Percentiles rank a stretch among this genome's conserved stretches.
phyloP scores from a whole-genome alignment of 768 basidiomycete genomes.

The Postia placenta region DNA sequence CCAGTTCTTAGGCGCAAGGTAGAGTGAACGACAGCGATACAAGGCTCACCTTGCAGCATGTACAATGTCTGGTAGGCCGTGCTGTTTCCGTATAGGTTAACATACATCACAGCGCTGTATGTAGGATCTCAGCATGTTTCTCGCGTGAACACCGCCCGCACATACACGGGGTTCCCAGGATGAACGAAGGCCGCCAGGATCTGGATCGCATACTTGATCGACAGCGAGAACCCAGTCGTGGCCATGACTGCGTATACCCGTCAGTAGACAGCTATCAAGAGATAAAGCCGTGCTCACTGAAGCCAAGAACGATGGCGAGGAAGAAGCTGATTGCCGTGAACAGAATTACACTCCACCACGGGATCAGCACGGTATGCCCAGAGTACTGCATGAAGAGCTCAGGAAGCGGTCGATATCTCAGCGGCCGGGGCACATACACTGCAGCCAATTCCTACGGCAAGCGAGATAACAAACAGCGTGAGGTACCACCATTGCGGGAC shows the following conservation, averaged over 20 bases:
- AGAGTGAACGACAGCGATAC: too few species aligned
- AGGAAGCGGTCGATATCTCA: too few species aligned
- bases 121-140: background rate
- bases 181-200: constrained; percentile 46
- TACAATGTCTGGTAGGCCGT: constrained; percentile 47
- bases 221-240: constrained; percentile 38
- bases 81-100: constrained; percentile 47
- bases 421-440: constrained; percentile 25
- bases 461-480: constrained; percentile 36
- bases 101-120: constrained; percentile 46
- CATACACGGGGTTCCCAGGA: constrained; percentile 41
- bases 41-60: constrained; percentile 38
- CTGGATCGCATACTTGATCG: constrained; percentile 44
- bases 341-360: constrained; percentile 47
- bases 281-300: too few species aligned
- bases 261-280: too few species aligned
- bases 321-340: constrained; percentile 40
- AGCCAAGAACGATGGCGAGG: constrained; percentile 26
- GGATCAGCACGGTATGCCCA: constrained; percentile 38
- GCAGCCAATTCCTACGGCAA: constrained; percentile 44
- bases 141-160: background rate
- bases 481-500: constrained; percentile 51
- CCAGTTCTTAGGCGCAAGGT: background rate
- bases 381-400: constrained; percentile 25
- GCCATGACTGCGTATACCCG: constrained; percentile 27